Evolutionary conservation across 768 basidiomycete species (phyloP).

Genomic region (Lactarius trivialis): DNA sequence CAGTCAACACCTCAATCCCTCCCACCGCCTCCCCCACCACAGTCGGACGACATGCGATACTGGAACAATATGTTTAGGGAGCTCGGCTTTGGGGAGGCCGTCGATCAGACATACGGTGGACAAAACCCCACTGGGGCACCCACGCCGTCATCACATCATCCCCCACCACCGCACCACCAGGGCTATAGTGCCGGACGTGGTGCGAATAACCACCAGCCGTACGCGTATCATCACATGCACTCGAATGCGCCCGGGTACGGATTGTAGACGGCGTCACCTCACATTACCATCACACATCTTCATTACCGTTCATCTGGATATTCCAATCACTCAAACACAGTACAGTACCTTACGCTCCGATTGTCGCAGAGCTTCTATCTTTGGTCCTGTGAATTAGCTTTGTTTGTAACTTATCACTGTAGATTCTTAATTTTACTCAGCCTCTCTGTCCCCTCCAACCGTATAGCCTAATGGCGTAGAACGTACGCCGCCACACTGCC

Average conservation of each 20-base stretch:
- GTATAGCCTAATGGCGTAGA: neutral
- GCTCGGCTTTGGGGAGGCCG: slow-evolving; percentile 52
- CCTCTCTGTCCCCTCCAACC: neutral
- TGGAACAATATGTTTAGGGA: slow-evolving; percentile 72
- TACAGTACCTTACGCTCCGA: slow-evolving; percentile 8
- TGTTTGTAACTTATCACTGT: slow-evolving; percentile 20
- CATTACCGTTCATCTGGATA: neutral
- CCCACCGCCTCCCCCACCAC: neutral
- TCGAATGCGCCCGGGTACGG: slow-evolving; percentile 20
- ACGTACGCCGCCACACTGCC: neutral
- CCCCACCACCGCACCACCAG: neutral
- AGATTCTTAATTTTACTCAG: slow-evolving; percentile 10
- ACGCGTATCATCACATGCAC: slow-evolving; percentile 24
- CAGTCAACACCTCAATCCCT: slow-evolving; percentile 1
- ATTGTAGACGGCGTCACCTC: slow-evolving; percentile 5
- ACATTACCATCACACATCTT: neutral
- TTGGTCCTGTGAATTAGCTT: neutral
- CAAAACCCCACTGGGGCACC: neutral
- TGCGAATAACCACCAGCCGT: slow-evolving; percentile 1
- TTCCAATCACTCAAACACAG: slow-evolving; percentile 3
- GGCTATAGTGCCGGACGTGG: slow-evolving; percentile 6
- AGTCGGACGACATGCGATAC: slow-evolving; percentile 55
- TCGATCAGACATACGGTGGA: slow-evolving; percentile 25
- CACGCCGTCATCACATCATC: neutral
- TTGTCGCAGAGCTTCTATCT: neutral